phyloP scores from a whole-genome alignment of 2,329 filamentous ascomycete species.

The Ophiocordyceps camponoti-leonardi region DNA sequence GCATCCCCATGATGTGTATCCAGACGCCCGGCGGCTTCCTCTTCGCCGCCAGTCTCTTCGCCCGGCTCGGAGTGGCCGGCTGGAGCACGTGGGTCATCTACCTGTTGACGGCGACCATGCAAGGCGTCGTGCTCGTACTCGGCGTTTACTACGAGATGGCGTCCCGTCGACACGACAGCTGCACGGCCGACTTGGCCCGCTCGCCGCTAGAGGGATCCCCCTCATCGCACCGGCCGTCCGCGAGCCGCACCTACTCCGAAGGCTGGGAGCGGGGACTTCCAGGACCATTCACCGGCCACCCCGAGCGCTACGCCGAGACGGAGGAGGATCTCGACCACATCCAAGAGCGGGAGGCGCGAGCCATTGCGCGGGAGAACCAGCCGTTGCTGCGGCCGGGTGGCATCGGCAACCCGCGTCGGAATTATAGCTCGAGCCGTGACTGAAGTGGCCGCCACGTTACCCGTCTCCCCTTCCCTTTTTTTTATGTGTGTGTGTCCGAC shows the following conservation, averaged over 20 bases:
- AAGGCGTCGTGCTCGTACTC: slow-evolving; percentile 67
- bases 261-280: slow-evolving; percentile 33
- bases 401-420: slow-evolving; percentile 26
- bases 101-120: slow-evolving; percentile 68
- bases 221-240: slow-evolving; percentile 16
- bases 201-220: slow-evolving; percentile 11
- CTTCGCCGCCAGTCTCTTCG: slow-evolving; percentile 71
- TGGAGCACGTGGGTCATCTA: slow-evolving; percentile 97
- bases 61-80: slow-evolving; percentile 59
- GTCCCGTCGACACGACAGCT: slow-evolving; percentile 15
- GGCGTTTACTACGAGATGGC: slow-evolving; percentile 58
- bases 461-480: too few relatives aligned
- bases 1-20: slow-evolving; percentile 95
- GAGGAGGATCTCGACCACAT: slow-evolving; percentile 33
- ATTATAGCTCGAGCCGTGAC: slow-evolving; percentile 17
- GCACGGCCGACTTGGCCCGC: slow-evolving; percentile 8
- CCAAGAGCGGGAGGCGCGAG: slow-evolving; percentile 31
- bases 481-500: too few relatives aligned
- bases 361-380: slow-evolving; percentile 30
- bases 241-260: slow-evolving; percentile 28
- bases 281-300: slow-evolving; percentile 32
- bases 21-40: slow-evolving; percentile 87
- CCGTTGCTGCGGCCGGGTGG: slow-evolving; percentile 32
- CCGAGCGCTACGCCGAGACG: slow-evolving; percentile 32
- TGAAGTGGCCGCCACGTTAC: slow-evolving; percentile 1